phyloP scores from a whole-genome alignment of 2,329 filamentous ascomycete genomes.

The Rutstroemia sp. region DNA sequence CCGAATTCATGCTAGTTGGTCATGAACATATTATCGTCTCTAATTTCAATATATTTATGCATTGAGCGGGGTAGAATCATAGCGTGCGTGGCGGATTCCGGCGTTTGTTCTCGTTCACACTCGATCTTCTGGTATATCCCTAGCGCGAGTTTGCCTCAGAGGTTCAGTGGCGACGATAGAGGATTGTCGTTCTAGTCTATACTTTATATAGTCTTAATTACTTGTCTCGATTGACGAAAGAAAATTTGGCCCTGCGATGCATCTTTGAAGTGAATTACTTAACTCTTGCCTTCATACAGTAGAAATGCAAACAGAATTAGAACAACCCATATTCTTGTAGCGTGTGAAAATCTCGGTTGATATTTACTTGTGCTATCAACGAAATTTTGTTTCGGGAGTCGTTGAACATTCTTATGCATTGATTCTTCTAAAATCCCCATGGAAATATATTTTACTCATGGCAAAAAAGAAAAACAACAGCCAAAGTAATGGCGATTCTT shows the following conservation, averaged over 20 bases:
- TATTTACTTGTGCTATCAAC: constrained; percentile 11
- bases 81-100: constrained; percentile 9
- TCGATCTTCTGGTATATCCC: constrained; percentile 12
- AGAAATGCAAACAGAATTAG: background rate
- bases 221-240: constrained; percentile 5
- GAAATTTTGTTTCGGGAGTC: constrained; percentile 5
- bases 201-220: constrained; percentile 10
- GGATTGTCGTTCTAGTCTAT: background rate
- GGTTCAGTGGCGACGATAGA: constrained; percentile 4
- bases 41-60: constrained; percentile 8
- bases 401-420: constrained; percentile 3
- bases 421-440: background rate
- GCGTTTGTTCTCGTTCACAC: constrained; percentile 3
- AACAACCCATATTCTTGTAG: constrained; percentile 4
- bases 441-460: constrained; percentile 29
- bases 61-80: constrained; percentile 10
- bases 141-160: constrained; percentile 6
- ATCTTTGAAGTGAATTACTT: background rate
- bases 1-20: background rate
- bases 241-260: background rate
- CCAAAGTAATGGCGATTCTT: constrained; percentile 25
- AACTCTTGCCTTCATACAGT: background rate
- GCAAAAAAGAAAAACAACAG: constrained; percentile 42
- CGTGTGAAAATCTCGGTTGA: constrained; percentile 11
- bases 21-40: constrained; percentile 6